Evolutionary conservation across 2,329 filamentous ascomycete species (phyloP), one percentile per base, ranked within the genome.

Genomic region (Epichloe sibirici): DNA sequence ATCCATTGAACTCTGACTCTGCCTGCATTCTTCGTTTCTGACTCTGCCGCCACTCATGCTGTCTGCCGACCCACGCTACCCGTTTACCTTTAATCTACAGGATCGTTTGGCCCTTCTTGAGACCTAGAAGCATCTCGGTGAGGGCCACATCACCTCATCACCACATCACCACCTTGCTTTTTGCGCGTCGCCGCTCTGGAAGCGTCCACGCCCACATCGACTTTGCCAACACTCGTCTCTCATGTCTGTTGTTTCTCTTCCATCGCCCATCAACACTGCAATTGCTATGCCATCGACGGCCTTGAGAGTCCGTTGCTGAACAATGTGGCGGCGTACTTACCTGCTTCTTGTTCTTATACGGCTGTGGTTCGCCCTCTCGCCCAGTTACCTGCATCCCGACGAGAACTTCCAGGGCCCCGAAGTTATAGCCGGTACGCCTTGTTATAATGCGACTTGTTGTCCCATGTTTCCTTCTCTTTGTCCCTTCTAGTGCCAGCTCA

Each of bases 331-430:
- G 75, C 84, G 90, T 69, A 81, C 84, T 57, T 95, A 95, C 71
- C 76, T 97, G 57, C 72, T 94, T 53, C 77, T 98, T 62, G 77
- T 95, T 63, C 74, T 93, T 60, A 81, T 95, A 63, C 86, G 93
- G 69, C 78, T 97, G 64, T 97, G 91, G 79, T 91, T 97, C 68
- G 91, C 93, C 55, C 74, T 97, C 58, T 90, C 86, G 57, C 88
- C 93, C 54, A 97, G 91, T 75, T 98, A 98, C 69, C 81, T 98
- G 46, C 93, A 98, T 69, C 93, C 93, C 5, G 93, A 98, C 73
- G 93, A 98, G 77, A 93, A 97, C 74, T 98, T 98, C 64, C 93
- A 98, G 72, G 93, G 93, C 38, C 93, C 93, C 15, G 93, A 98
- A 74, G 85, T 97, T 58, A 93, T 97, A 64, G 90, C 91, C 64